These are phyloP conservation scores for Coemansia sp. DNA, from an alignment of 192 early-diverging fungal genomes.

Conservation along the genomic window DNA sequence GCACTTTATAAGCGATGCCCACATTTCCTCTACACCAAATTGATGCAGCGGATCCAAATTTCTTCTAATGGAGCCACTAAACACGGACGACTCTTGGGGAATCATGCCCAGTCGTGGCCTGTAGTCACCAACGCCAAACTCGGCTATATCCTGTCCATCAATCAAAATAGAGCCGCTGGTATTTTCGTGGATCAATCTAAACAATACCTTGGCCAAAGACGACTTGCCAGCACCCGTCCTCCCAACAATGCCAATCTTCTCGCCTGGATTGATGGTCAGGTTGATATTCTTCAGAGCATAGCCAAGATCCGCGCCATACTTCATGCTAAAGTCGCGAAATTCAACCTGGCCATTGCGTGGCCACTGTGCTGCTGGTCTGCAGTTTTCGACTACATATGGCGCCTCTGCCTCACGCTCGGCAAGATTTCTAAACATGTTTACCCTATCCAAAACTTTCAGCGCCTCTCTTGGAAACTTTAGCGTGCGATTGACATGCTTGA, in stretches of 20 bases:
- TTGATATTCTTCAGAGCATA: constrained; percentile 45
- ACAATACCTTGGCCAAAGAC: constrained; percentile 60
- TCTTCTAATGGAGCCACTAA: constrained; percentile 63
- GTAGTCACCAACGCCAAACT: constrained; percentile 67
- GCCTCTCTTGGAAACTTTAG: neutral
- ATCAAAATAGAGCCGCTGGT: constrained; percentile 63
- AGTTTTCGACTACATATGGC: constrained; percentile 8
- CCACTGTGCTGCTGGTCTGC: constrained; percentile 18
- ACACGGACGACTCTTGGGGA: constrained; percentile 69
- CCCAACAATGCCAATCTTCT: constrained; percentile 63
- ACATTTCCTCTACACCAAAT: constrained; percentile 22
- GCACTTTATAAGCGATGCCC: constrained; percentile 25
- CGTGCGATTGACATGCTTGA: neutral
- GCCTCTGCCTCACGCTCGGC: constrained; percentile 8
- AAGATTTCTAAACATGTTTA: neutral
- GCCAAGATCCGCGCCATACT: constrained; percentile 16
- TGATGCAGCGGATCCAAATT: constrained; percentile 70
- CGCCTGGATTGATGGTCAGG: constrained; percentile 57
- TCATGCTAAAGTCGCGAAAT: constrained; percentile 33
- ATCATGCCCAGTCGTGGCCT: constrained; percentile 58
- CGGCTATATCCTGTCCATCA: constrained; percentile 75
- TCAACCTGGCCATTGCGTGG: constrained; percentile 25
- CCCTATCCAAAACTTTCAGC: neutral
- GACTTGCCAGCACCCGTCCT: constrained; percentile 69
- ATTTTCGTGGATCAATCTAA: constrained; percentile 65